Percentiles rank a stretch among this genome's conserved stretches.
Conservation (phyloP, 495 filamentous ascomycete genomes). For the Aspergillus taichungensis region DNA sequence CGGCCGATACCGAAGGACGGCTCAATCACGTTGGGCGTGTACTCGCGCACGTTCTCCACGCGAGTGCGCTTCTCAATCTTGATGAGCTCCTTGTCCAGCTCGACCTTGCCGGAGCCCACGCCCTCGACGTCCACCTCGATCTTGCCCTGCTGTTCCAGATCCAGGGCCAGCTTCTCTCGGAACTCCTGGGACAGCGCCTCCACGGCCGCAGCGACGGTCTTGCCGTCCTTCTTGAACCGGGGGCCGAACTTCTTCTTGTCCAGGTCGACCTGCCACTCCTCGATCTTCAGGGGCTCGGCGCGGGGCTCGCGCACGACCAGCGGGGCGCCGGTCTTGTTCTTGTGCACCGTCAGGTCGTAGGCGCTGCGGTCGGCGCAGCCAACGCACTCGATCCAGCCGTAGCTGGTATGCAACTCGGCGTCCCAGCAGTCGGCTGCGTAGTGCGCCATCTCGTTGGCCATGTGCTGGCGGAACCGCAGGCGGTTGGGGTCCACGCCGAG, state of each 20-base stretch:
- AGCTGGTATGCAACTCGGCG: slow-evolving; percentile 67
- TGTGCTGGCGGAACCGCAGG: slow-evolving; percentile 78
- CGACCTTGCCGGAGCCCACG: slow-evolving; percentile 55
- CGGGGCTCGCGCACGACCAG: slow-evolving; percentile 62
- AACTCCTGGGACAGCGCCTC: slow-evolving; percentile 59
- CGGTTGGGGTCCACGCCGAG: slow-evolving; percentile 62
- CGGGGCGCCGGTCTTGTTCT: slow-evolving; percentile 71
- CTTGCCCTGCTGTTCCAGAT: slow-evolving; percentile 57
- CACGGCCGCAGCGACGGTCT: slow-evolving; percentile 61
- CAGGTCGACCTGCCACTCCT: slow-evolving; percentile 68
- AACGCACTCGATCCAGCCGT: slow-evolving; percentile 83
- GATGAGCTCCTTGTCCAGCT: slow-evolving; percentile 62
- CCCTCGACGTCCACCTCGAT: slow-evolving; percentile 57
- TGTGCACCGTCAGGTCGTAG: slow-evolving; percentile 70
- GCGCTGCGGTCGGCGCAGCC: slow-evolving; percentile 78
- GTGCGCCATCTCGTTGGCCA: slow-evolving; percentile 77
- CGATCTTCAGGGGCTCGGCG: slow-evolving; percentile 56
- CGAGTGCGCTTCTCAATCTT: slow-evolving; percentile 62
- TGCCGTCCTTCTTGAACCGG: slow-evolving; percentile 71
- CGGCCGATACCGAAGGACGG: slow-evolving; percentile 80
- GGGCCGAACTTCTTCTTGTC: slow-evolving; percentile 80
- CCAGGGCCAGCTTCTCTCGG: slow-evolving; percentile 58
- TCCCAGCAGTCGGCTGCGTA: slow-evolving; percentile 84
- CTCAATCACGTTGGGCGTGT: slow-evolving; percentile 78
- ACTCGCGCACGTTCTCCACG: slow-evolving; percentile 62